Conservation (phyloP, 441 rosid genomes). For the Metrosideros polymorpha region DNA sequence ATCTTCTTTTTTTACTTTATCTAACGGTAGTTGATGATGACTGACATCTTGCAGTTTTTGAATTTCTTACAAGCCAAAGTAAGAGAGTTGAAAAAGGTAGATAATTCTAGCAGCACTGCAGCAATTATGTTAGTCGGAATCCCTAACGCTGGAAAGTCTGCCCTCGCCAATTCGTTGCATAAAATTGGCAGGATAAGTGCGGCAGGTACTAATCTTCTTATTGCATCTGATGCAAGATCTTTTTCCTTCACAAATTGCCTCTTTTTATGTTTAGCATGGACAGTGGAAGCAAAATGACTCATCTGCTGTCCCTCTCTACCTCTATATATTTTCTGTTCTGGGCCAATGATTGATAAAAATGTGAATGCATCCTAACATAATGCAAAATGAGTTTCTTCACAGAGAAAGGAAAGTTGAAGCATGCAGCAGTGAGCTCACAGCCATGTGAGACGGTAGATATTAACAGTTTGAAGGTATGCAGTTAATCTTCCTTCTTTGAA, state of each 20-base stretch:
- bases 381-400: background rate
- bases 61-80: constrained; percentile 58
- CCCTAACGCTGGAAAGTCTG: constrained; percentile 84
- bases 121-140: constrained; percentile 67
- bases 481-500: background rate
- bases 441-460: constrained; percentile 80
- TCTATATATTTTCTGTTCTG: background rate
- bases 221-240: background rate
- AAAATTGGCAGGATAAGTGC: constrained; percentile 78
- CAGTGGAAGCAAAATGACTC: background rate
- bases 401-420: constrained; percentile 85
- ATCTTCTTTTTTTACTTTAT: background rate
- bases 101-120: constrained; percentile 29
- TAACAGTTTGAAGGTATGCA: constrained; percentile 62
- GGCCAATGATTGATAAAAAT: background rate
- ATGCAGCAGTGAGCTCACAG: constrained; percentile 46
- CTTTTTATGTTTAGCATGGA: background rate
- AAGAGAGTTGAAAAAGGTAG: constrained; percentile 39
- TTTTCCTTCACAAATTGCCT: background rate
- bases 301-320: background rate
- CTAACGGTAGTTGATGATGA: background rate
- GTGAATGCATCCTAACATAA: background rate
- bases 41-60: constrained; percentile 38
- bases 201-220: constrained; percentile 23
- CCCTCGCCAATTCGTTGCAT: constrained; percentile 64